Conservation (phyloP, 306 rosid species). For the Cicer bijugum region DNA sequence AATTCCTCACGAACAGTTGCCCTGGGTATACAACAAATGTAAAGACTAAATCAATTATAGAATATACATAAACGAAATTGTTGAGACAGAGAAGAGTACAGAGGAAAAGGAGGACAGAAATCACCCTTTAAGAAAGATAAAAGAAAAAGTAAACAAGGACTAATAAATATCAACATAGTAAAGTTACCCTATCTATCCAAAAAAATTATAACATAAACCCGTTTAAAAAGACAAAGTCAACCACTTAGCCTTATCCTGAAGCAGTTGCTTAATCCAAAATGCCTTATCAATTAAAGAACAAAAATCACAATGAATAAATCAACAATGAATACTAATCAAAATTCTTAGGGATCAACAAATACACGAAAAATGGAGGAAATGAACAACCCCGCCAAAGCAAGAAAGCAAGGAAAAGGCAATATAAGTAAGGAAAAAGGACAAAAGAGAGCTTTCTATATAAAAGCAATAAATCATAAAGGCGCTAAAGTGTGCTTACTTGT, state of each 20-base stretch:
- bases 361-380: slow-evolving; percentile 27
- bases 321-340: slow-evolving; percentile 6
- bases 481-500: slow-evolving; percentile 59
- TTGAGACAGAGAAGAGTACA: slow-evolving; percentile 5
- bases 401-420: slow-evolving; percentile 17
- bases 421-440: not conserved
- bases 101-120: slow-evolving; percentile 25
- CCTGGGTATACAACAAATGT: slow-evolving; percentile 52
- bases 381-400: slow-evolving; percentile 21
- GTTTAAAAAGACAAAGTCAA: slow-evolving; percentile 25
- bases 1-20: slow-evolving; percentile 69
- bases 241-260: slow-evolving; percentile 15
- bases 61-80: not conserved
- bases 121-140: slow-evolving; percentile 9
- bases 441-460: slow-evolving; percentile 4
- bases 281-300: slow-evolving; percentile 13
- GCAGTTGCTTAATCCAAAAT: slow-evolving; percentile 21
- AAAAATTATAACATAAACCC: not conserved
- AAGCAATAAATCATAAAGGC: slow-evolving; percentile 42
- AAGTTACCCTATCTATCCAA: slow-evolving; percentile 25
- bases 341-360: slow-evolving; percentile 5
- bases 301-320: not conserved
- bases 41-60: slow-evolving; percentile 25
- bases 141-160: slow-evolving; percentile 10
- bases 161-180: slow-evolving; percentile 13